Percentiles rank a stretch among this genome's conserved stretches.
phyloP scores from a whole-genome alignment of 495 filamentous ascomycete genomes.

The Penicillium atrosanguineum region DNA sequence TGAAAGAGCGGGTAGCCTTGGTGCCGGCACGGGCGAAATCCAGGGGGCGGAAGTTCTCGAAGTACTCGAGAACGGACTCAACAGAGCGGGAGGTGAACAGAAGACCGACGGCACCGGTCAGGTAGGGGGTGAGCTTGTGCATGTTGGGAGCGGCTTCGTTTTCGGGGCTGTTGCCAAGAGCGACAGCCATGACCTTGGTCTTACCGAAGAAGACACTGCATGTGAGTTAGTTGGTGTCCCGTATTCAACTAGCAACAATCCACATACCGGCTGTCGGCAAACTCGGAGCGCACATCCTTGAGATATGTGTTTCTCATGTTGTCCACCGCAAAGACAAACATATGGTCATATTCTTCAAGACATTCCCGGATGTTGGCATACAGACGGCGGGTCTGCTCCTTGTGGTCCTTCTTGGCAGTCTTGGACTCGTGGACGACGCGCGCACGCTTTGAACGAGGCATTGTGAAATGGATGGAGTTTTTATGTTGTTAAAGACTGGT shows the following conservation, averaged over 20 bases:
- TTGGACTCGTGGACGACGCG: constrained; percentile 85
- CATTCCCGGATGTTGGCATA: constrained; percentile 85
- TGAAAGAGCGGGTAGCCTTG: constrained; percentile 67
- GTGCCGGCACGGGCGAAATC: constrained; percentile 91
- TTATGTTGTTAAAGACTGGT: neutral
- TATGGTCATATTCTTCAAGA: constrained; percentile 79
- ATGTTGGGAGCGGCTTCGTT: constrained; percentile 74
- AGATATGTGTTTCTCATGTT: constrained; percentile 99
- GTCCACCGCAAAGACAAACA: constrained; percentile 89
- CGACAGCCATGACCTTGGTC: constrained; percentile 95
- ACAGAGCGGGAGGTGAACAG: constrained; percentile 80
- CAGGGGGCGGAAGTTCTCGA: constrained; percentile 60
- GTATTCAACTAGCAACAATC: neutral
- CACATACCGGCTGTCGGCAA: constrained; percentile 77
- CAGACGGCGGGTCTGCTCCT: constrained; percentile 83
- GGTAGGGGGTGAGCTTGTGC: constrained; percentile 63
- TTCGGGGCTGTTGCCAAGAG: constrained; percentile 72
- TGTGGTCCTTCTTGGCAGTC: constrained; percentile 83
- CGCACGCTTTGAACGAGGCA: constrained; percentile 95
- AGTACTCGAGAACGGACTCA: constrained; percentile 61
- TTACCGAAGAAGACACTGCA: constrained; percentile 93
- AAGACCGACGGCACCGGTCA: constrained; percentile 81
- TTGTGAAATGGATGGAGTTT: constrained; percentile 45
- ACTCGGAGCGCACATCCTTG: constrained; percentile 83
- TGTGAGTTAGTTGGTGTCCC: neutral